phyloP scores from a whole-genome alignment of 148 eudicot species.

The Rhododendron griersonianum region DNA sequence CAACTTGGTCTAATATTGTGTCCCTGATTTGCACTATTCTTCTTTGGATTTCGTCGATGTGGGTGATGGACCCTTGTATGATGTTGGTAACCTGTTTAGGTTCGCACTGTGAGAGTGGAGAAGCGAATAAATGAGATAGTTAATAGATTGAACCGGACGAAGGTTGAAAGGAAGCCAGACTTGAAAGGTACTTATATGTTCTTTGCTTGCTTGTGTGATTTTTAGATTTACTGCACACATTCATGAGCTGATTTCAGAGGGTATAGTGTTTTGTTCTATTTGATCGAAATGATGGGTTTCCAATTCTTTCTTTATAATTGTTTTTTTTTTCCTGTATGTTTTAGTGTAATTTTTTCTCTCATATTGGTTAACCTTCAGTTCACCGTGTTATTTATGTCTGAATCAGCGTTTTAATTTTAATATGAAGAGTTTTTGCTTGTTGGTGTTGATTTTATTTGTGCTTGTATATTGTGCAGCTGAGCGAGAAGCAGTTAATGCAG shows the following conservation, averaged over 20 bases:
- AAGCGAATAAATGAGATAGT: constrained; percentile 66
- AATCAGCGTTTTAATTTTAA: background rate
- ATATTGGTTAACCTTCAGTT: background rate
- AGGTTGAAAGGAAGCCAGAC: constrained; percentile 76
- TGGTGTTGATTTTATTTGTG: constrained; percentile 1
- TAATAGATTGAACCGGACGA: constrained; percentile 53
- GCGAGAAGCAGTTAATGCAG: constrained; percentile 60
- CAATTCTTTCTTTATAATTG: background rate
- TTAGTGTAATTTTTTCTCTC: background rate
- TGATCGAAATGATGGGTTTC: background rate
- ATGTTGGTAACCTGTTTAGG: constrained; percentile 28
- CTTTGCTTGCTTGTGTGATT: background rate
- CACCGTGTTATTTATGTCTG: background rate
- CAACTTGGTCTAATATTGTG: background rate
- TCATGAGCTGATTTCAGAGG: background rate
- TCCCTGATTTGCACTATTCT: background rate
- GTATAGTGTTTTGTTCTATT: background rate
- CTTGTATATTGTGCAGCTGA: constrained; percentile 48
- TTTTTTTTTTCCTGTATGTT: background rate
- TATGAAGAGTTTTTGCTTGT: background rate
- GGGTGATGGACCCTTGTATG: background rate
- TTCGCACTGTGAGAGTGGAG: constrained; percentile 62
- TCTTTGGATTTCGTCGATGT: background rate
- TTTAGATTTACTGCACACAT: background rate
- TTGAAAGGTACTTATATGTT: constrained; percentile 51